Base-by-base conservation (phyloP, 768 basidiomycete genomes). In the Gloeopeniophorella convolvens region DNA sequence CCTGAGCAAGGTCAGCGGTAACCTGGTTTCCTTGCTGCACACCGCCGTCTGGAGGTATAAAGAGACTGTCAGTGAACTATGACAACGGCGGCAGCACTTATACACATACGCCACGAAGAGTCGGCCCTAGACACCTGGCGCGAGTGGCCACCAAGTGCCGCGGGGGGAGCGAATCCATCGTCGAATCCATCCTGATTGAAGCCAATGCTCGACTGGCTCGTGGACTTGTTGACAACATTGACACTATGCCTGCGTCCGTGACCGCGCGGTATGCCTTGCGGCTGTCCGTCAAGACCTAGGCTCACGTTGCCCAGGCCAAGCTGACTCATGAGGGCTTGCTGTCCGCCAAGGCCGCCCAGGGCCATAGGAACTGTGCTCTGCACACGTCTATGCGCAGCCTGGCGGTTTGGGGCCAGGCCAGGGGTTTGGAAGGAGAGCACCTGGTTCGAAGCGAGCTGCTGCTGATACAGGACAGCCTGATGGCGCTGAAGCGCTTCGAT, bases 181-280 rank as follows among this genome's bases (percentile, higher is more conserved):
- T 93, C 91, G 60, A 82, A 87, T 18, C 75, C 77, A 23, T 90
- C 89, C 56, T 79, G 79, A 42, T 77, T 72, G 15, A 77, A 74
- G 13, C 74, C 75, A 3, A 70, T 60, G 37, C 67, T 67, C 16
- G 55, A 67, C 59, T 82, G 81, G 43, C 72, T 69, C 39, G 64
- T 65, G 13, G 79, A 62, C 65, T 92, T 91, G 66, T 88, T 89
- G 54, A 91, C 80, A 28, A 94, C 89, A 60, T 93, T 94, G 55
- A 94, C 91, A 56, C 89, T 92, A 66, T 93, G 89, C 50, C 92
- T 74, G 37, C 92, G 77, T 32, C 89, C 91, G 63, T 95, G 92
- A 21, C 88, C 88, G 51, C 88, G 82, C 42, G 87, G 85, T 40
- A 88, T 68, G 35, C 78, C 78, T 58, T 78, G 73, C 33, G 76